Evolutionary conservation across 805 yeast species (phyloP).

Genomic region (Metschnikowia picachoensis): DNA sequence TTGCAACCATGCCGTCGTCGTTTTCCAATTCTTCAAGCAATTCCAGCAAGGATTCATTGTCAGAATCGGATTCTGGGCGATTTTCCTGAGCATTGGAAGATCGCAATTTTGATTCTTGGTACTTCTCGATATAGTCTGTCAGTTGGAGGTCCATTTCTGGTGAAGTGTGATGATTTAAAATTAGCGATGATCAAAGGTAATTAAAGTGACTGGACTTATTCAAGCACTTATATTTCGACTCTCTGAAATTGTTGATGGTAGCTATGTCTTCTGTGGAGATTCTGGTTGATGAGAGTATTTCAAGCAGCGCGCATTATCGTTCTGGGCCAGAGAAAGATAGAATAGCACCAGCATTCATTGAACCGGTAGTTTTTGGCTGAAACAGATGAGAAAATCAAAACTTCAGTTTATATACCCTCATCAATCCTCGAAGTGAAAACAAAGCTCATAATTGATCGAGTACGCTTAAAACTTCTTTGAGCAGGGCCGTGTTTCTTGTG

Average conservation of each 20-base stretch:
- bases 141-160: conserved; percentile 29
- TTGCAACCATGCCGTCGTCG: conserved; percentile 38
- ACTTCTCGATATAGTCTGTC: conserved; percentile 38
- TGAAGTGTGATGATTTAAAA: no score
- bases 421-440: no score
- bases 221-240: no score
- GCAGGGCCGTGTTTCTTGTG: conserved; percentile 15
- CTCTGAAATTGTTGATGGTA: no score
- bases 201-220: no score
- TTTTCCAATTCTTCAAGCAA: conserved; percentile 42
- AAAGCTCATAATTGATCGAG: conserved; percentile 6
- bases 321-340: no score
- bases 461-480: conserved; percentile 17
- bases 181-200: no score
- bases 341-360: no score
- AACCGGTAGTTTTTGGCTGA: neutral
- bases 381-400: neutral
- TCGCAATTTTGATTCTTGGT: conserved; percentile 38
- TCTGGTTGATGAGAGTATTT: no score
- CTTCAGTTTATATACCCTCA: neutral
- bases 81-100: neutral
- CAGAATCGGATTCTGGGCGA: conserved; percentile 28
- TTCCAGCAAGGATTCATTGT: conserved; percentile 39
- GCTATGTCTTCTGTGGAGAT: no score
- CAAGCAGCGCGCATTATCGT: no score